phyloP scores from a whole-genome alignment of 169 alveolate genomes.

The Plasmodium gonderi region DNA sequence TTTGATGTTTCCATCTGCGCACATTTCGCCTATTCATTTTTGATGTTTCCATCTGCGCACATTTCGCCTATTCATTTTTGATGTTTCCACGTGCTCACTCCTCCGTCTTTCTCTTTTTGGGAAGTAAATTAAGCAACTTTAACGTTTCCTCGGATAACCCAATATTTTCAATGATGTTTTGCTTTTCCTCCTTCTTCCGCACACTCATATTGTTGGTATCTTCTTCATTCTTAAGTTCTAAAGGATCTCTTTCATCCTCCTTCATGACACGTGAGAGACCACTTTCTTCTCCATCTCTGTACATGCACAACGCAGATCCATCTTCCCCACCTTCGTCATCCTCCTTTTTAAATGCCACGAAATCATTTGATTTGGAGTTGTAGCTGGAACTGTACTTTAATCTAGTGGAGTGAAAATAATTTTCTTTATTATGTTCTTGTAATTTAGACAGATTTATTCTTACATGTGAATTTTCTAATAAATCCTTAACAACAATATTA shows the following conservation, averaged over 20 bases:
- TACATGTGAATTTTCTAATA: slow-evolving; percentile 31
- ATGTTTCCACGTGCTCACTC: not conserved
- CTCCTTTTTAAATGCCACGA: slow-evolving; percentile 14
- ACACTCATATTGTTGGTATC: not conserved
- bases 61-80: not conserved
- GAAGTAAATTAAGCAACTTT: slow-evolving; percentile 54
- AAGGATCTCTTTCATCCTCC: slow-evolving; percentile 2
- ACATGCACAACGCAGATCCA: not conserved
- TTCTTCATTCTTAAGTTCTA: slow-evolving; percentile 5
- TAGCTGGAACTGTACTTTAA: not conserved
- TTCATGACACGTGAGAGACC: not conserved
- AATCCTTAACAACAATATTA: slow-evolving; percentile 12
- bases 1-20: not conserved
- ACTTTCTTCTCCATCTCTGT: not conserved
- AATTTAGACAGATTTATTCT: slow-evolving; percentile 38
- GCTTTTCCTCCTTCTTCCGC: slow-evolving; percentile 44
- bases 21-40: not conserved
- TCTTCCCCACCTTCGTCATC: not conserved
- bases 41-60: not conserved
- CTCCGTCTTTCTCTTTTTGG: slow-evolving; percentile 51
- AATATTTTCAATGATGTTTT: slow-evolving; percentile 35
- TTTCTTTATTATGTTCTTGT: slow-evolving; percentile 5
- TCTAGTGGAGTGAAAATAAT: slow-evolving; percentile 5
- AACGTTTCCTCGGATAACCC: slow-evolving; percentile 70
- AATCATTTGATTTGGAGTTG: slow-evolving; percentile 25